phyloP scores from a whole-genome alignment of 192 early-diverging fungal genomes.

The Gamsiella multidivaricata region DNA sequence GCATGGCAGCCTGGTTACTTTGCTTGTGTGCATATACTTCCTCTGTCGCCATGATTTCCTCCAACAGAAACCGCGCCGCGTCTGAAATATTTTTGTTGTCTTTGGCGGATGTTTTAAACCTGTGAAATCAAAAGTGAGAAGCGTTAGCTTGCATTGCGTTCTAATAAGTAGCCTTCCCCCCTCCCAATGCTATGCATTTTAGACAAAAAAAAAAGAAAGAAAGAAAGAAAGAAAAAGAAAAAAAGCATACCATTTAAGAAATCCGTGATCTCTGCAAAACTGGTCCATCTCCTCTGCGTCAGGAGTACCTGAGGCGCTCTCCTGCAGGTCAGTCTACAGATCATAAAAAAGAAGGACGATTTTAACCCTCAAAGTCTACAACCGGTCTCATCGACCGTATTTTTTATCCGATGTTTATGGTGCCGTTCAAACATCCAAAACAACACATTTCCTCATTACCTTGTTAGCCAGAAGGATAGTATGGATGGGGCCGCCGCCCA shows the following conservation, averaged over 20 bases:
- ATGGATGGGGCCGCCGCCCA: slow-evolving; percentile 65
- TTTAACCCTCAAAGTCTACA: too few relatives aligned
- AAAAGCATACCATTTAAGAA: slow-evolving; percentile 60
- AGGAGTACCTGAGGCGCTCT: slow-evolving; percentile 36
- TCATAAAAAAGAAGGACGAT: not conserved
- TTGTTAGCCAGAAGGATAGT: slow-evolving; percentile 68
- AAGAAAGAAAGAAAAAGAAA: not conserved
- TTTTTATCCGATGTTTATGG: too few relatives aligned
- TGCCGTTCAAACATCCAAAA: too few relatives aligned
- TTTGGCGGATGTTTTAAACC: slow-evolving; percentile 72
- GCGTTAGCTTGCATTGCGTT: too few relatives aligned
- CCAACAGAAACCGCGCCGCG: slow-evolving; percentile 62
- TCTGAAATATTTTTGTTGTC: slow-evolving; percentile 71
- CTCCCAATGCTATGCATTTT: not conserved
- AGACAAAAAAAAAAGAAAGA: not conserved
- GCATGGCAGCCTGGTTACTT: slow-evolving; percentile 7
- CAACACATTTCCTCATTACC: slow-evolving; percentile 40
- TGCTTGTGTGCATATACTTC: slow-evolving; percentile 34
- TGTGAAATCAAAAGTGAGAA: slow-evolving; percentile 1
- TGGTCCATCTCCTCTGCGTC: slow-evolving; percentile 56
- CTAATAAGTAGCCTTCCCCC: too few relatives aligned
- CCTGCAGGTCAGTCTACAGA: slow-evolving; percentile 57
- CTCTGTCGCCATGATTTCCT: slow-evolving; percentile 55
- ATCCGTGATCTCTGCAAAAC: slow-evolving; percentile 65
- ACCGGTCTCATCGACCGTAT: not conserved